Evolutionary conservation across 257 asterid genomes (phyloP).

Genomic region (Forsythia viridissima): DNA sequence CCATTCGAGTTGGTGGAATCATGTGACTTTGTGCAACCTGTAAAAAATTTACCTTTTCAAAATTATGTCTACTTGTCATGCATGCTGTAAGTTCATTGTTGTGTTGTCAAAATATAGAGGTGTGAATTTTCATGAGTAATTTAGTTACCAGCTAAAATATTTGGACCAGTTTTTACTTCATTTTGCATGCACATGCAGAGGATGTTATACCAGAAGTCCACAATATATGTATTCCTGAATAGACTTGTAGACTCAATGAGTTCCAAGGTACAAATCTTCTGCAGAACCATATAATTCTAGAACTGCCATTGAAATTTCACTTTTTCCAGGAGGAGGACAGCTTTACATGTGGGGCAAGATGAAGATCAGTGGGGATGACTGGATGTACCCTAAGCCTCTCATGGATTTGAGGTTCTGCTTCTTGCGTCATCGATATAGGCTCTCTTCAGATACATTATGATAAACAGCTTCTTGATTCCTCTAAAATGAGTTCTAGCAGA

Average conservation of each 20-base stretch:
- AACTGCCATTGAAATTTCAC: neutral
- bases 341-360: conserved; percentile 99
- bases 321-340: conserved; percentile 89
- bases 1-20: neutral
- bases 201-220: neutral
- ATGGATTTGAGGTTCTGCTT: conserved; percentile 85
- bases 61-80: neutral
- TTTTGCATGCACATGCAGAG: neutral
- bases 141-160: neutral
- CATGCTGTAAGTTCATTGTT: neutral
- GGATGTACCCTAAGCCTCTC: conserved; percentile 99
- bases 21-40: neutral
- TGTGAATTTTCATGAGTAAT: neutral
- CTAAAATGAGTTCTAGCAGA: neutral
- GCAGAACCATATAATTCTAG: conserved; percentile 6
- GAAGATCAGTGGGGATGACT: conserved; percentile 88
- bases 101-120: neutral
- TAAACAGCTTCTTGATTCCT: conserved; percentile 7
- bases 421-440: conserved; percentile 8
- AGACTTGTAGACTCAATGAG: conserved; percentile 4
- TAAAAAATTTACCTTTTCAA: neutral
- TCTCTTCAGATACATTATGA: conserved; percentile 1
- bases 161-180: neutral
- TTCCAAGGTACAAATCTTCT: neutral
- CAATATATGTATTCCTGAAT: neutral